phyloP scores from a whole-genome alignment of 768 basidiomycete genomes.

The Clavaria fumosa region DNA sequence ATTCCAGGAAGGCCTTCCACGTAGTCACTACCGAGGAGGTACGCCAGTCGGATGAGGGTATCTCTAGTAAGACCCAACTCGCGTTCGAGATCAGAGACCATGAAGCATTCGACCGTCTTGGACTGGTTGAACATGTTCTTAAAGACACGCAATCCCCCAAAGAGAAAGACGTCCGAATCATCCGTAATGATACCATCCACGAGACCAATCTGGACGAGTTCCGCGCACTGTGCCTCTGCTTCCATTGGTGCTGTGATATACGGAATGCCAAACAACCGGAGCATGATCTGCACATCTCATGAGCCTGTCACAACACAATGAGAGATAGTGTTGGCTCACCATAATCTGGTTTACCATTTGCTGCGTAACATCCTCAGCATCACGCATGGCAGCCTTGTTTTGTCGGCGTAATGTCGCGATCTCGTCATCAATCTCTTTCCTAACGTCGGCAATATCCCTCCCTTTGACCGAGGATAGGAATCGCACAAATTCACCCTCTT shows the following conservation, averaged over 20 bases:
- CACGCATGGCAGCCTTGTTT: constrained; percentile 77
- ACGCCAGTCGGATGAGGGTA: constrained; percentile 77
- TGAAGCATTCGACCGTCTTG: constrained; percentile 95
- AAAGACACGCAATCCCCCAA: constrained; percentile 89
- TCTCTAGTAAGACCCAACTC: constrained; percentile 82
- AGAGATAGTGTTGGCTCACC: constrained; percentile 21
- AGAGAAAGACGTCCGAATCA: constrained; percentile 97
- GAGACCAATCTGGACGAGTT: constrained; percentile 67
- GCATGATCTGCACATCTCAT: constrained; percentile 45
- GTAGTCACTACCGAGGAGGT: constrained; percentile 93
- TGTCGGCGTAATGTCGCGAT: constrained; percentile 69
- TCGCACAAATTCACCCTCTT: constrained; percentile 82
- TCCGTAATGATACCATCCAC: constrained; percentile 98
- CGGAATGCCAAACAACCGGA: constrained; percentile 91
- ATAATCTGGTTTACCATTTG: constrained; percentile 86
- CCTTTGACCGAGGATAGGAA: constrained; percentile 89
- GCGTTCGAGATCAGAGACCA: constrained; percentile 64
- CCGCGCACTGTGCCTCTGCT: constrained; percentile 97
- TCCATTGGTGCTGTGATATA: constrained; percentile 99
- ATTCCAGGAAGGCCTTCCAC: constrained; percentile 84
- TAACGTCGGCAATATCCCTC: constrained; percentile 63
- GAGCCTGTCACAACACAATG: background rate
- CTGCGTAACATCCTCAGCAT: constrained; percentile 89
- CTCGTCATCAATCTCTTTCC: constrained; percentile 85
- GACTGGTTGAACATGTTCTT: constrained; percentile 99